Evolutionary conservation across 108 stramenopile genomes (phyloP).

Genomic region (Nannochloropsis gaditana): DNA sequence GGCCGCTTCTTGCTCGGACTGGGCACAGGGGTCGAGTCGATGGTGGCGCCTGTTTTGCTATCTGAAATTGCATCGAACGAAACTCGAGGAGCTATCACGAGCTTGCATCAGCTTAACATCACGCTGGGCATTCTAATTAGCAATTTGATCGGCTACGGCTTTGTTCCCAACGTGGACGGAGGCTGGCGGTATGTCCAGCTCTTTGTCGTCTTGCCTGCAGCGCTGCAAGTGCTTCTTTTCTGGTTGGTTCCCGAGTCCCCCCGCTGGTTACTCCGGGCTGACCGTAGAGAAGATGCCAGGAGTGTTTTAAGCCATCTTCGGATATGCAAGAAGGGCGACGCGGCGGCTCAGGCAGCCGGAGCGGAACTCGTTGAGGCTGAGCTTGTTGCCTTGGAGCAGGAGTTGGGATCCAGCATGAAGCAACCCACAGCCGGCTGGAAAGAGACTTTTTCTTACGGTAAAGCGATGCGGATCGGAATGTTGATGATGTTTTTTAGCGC

Average conservation of each 20-base stretch:
- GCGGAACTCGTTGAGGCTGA: slow-evolving; percentile 28
- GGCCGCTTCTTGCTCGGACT: slow-evolving; percentile 36
- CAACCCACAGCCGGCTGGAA: not conserved
- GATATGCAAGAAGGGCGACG: slow-evolving; percentile 20
- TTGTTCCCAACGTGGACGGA: slow-evolving; percentile 48
- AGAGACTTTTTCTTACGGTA: slow-evolving; percentile 9
- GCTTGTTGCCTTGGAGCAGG: slow-evolving; percentile 28
- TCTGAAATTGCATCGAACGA: slow-evolving; percentile 32
- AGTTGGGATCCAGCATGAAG: not conserved
- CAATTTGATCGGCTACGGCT: slow-evolving; percentile 43
- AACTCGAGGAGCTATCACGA: slow-evolving; percentile 36
- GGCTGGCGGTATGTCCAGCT: slow-evolving; percentile 52
- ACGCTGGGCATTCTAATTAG: slow-evolving; percentile 52
- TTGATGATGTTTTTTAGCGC: slow-evolving; percentile 72
- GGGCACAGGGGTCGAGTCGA: slow-evolving; percentile 29
- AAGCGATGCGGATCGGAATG: slow-evolving; percentile 65
- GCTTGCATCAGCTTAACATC: slow-evolving; percentile 53
- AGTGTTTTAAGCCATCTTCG: slow-evolving; percentile 26
- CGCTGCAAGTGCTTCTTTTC: slow-evolving; percentile 31
- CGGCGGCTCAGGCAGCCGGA: slow-evolving; percentile 21
- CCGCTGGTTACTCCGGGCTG: slow-evolving; percentile 49
- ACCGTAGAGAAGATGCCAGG: slow-evolving; percentile 27
- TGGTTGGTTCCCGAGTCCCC: slow-evolving; percentile 50
- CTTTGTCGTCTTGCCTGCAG: slow-evolving; percentile 37
- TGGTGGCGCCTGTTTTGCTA: slow-evolving; percentile 38